Base-by-base conservation (phyloP, 2,329 filamentous ascomycete genomes). In the Trichoderma sp. region DNA sequence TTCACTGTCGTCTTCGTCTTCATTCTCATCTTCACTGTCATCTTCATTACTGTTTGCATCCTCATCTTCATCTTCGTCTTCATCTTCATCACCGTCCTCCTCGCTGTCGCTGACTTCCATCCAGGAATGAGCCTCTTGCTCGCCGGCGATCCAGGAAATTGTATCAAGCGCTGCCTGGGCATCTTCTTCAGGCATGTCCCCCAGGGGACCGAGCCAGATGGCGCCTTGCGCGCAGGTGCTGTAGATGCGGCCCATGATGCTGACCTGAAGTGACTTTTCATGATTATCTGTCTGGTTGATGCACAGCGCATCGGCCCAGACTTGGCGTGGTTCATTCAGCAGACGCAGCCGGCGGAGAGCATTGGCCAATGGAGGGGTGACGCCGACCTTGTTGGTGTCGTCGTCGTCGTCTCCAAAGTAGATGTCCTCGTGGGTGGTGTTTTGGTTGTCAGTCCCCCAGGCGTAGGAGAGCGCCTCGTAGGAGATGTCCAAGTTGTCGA, bases 401-500 rank as follows among this genome's bases (percentile, higher is more conserved):
- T 43, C 39, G 2, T 18, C 11, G 52, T 56, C 32, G 37, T 34
- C 51, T 32, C 63, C 63, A 16, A 66, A 58, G 28, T 49, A 66
- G 18, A 66, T 49, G 63, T n/a, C 46, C 14, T 66, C 37, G 30
- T 66, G 28, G 10, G 37, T 10, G n/a, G 52, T 5, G 13, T 46
- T 21, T 26, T 26, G 2, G 10, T 0, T 30, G n/a, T 18, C 37
- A 21, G 32, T 58, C n/a, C 63, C 63, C 63, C 52, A 66, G 14
- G 63, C 63, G 52, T 66, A 66, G 1, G 63, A 66, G 11, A 66
- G 63, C 6, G 63, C 63, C 30, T 66, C 63, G n/a, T 66, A 66
- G 24, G 52, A n/a, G 26, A 18, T 21, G 4, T 58, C 21, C 3
- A 56, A n/a, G 52, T 34, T 56, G 37, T 66, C 52, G 7, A 66